These are phyloP conservation scores for Penicillium nucicola DNA, from an alignment of 495 filamentous ascomycete species.

Conservation along the genomic window DNA sequence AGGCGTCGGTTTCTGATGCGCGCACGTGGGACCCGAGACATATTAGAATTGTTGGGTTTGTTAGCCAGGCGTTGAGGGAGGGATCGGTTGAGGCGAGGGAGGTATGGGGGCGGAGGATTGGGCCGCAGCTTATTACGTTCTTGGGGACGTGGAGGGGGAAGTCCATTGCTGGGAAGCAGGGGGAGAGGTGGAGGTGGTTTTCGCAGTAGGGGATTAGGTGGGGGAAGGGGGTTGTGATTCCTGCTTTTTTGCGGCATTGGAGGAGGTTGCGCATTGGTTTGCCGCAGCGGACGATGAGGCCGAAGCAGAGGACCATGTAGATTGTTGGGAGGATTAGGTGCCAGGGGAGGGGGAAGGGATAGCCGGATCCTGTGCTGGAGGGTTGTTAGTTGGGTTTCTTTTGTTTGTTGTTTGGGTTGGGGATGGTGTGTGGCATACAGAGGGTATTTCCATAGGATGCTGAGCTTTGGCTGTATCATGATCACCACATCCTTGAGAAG, in stretches of 20 bases:
- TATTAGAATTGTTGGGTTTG: conserved; percentile 45
- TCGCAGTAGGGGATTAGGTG: conserved; percentile 31
- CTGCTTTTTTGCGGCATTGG: conserved; percentile 22
- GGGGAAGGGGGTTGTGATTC: conserved; percentile 27
- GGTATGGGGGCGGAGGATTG: conserved; percentile 34
- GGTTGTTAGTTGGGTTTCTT: conserved; percentile 3
- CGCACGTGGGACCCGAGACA: conserved; percentile 47
- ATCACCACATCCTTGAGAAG: conserved; percentile 40
- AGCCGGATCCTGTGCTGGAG: conserved; percentile 41
- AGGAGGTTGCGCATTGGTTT: conserved; percentile 19
- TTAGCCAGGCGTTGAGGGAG: conserved; percentile 44
- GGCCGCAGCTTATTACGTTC: conserved; percentile 48
- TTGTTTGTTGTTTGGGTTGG: not conserved
- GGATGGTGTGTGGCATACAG: conserved; percentile 31
- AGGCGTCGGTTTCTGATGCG: conserved; percentile 31
- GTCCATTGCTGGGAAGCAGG: conserved; percentile 41
- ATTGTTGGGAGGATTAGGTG: conserved; percentile 38
- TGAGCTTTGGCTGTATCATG: conserved; percentile 30
- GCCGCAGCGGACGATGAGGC: conserved; percentile 1
- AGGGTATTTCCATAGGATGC: conserved; percentile 43
- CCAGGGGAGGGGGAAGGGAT: conserved; percentile 44
- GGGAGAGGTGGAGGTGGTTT: conserved; percentile 34
- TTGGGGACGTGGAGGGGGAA: conserved; percentile 38
- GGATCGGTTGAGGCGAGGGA: conserved; percentile 36
- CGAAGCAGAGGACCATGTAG: conserved; percentile 21